Base-by-base conservation (phyloP, 805 yeast genomes). In the Yarrowia alimentaria region DNA sequence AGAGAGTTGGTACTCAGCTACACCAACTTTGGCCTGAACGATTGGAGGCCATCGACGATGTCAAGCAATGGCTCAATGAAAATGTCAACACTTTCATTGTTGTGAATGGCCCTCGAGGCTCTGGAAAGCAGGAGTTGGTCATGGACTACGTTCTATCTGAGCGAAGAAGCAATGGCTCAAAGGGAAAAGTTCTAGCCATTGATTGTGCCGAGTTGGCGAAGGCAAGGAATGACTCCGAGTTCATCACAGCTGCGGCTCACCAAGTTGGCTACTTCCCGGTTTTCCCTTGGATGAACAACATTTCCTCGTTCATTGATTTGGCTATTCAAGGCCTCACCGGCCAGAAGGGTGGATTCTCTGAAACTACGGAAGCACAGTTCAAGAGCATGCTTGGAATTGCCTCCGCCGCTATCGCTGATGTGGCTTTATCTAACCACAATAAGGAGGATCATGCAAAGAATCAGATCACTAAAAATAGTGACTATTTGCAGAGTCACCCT, bases 211-310 rank as follows among this genome's bases (percentile, higher is more conserved):
- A 71, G 30, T 67, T 93, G 51, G 74, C 78, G 16, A 86, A 85
- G 61, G 72, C 93, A 3, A 71, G 96, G 58, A 79, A 81, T 25
- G 96, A 89, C 56, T 72, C 82, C 3, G 74, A 74, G 24, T 79
- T 87, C 56, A 69, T 93, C 35, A 75, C 77, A 52, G 75, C 76
- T 48, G 76, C 87, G 14, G 88, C 98, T 0, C 69, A 68, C 19
- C 87, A 86, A 63, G 61, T 89, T 19, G 99, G 99, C 0, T 93
- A 93, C 65, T 87, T 78, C 71, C 99, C 99, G 0, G 82, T 87
- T 5, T 93, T 93, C 64, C 85, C 96, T 17, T 91, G 97, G 96
- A 69, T 90, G 54, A 87, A 87, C 64, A 78, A 84, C 2, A 69
- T 90, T 10, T 79, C 95, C 0, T 78, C 80, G 53, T 81, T 89